These are phyloP conservation scores for Malassezia japonica DNA, from an alignment of 1,284 basidiomycete genomes.

Conservation along the genomic window DNA sequence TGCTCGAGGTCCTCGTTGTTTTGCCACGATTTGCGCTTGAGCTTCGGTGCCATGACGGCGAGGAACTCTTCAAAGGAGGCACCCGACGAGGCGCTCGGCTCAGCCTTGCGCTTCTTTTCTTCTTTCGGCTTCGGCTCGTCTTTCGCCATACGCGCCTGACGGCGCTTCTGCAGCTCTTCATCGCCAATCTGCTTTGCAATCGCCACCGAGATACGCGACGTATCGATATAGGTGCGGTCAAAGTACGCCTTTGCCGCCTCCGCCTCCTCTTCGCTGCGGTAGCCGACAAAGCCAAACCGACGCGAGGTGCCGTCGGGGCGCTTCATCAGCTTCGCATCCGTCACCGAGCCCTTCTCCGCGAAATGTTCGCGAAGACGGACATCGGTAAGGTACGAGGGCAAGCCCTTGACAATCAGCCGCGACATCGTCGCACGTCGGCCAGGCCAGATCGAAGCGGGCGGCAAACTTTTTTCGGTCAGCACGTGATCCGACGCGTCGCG, in stretches of 20 bases:
- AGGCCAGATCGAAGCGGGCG: background rate
- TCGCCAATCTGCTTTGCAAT: conserved; percentile 56
- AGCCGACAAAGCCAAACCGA: conserved; percentile 86
- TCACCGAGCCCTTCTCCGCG: conserved; percentile 54
- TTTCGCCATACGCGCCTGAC: background rate
- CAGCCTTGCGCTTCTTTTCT: conserved; percentile 9
- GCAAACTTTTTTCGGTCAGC: background rate
- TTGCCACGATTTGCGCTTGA: conserved; percentile 41
- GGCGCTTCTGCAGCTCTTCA: conserved; percentile 20
- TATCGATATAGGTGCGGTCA: conserved; percentile 60
- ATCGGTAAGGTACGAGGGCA: conserved; percentile 66
- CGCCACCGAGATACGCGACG: conserved; percentile 62
- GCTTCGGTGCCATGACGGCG: conserved; percentile 40
- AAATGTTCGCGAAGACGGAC: conserved; percentile 64
- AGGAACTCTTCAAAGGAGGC: conserved; percentile 44
- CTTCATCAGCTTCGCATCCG: conserved; percentile 74
- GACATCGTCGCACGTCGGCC: conserved; percentile 57
- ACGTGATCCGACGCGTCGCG: conserved; percentile 6
- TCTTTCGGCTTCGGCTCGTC: background rate
- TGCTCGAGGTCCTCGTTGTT: conserved; percentile 32
- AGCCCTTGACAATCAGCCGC: conserved; percentile 78
- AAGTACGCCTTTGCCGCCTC: conserved; percentile 70
- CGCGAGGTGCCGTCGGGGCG: conserved; percentile 70
- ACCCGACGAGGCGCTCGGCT: conserved; percentile 2
- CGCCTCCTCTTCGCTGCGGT: conserved; percentile 70